Base-by-base conservation (phyloP, 1,284 basidiomycete species). In the Sporisorium iseilematis-ciliati region DNA sequence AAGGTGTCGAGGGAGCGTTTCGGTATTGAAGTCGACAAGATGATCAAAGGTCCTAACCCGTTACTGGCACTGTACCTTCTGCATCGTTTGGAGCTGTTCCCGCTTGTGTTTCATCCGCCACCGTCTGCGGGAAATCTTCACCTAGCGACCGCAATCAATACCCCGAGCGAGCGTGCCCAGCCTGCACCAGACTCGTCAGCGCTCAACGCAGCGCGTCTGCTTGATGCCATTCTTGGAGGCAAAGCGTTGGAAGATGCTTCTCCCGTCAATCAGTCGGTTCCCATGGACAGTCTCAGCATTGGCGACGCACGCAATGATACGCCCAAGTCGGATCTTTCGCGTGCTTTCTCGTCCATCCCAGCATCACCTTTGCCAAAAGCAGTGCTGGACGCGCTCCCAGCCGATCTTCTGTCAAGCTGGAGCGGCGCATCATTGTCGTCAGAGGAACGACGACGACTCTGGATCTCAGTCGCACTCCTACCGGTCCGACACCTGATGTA, bases 11-110 rank as follows among this genome's bases (percentile, higher is more conserved):
- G 83, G 18, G 84, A 85, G 55, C 72, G 84, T 14, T 75, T 85
- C 55, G 84, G 84, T 26, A 85, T 84, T 51, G 84, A 85, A 57
- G 77, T 85, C 6, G 84, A 85, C 56, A 85, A 85, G 65, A 85
- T 85, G 84, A 75, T 85, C 49, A 57, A 66, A 18, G 82, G 82
- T 8, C 82, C 80, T 16, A 65, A 81, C 55, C 84, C 84, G 2
- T 59, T 79, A 10, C 53, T 64, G 7, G 81, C 81, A 3, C 56
- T 82, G 21, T 63, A 65, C 43, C 66, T 82, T n/a, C 65, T 84
- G 16, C 60, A 75, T 29, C 65, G 76, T 0, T 59, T 84, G 18
- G 68, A 68, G n/a, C 76, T 83, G 11, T 83, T 80, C 61, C 52
- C 67, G 5, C 64, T 79, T 11, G 75, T 84, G 11, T 84, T 84